Conservation (phyloP, 805 yeast species). For the Sugiyamaella smithiae region DNA sequence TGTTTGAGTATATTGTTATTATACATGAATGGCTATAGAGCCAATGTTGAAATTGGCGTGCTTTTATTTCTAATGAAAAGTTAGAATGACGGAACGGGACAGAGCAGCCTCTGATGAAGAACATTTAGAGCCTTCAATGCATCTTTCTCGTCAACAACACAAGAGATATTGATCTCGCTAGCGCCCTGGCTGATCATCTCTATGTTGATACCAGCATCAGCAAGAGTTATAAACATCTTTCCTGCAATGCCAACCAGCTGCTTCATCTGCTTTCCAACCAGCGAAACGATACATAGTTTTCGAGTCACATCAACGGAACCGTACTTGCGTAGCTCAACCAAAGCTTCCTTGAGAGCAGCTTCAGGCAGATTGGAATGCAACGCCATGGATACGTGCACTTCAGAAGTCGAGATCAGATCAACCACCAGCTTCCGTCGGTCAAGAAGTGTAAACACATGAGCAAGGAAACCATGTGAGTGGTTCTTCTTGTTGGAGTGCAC, state of each 20-base stretch:
- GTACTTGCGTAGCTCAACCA: slow-evolving; percentile 70
- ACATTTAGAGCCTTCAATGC: slow-evolving; percentile 82
- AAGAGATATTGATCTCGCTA: slow-evolving; percentile 93
- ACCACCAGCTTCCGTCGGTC: slow-evolving; percentile 85
- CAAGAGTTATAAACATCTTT: slow-evolving; percentile 90
- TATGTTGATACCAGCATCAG: slow-evolving; percentile 86
- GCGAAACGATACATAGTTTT: slow-evolving; percentile 84
- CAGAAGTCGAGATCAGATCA: slow-evolving; percentile 94
- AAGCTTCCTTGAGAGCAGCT: slow-evolving; percentile 66
- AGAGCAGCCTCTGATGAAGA: slow-evolving; percentile 71
- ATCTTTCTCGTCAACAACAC: slow-evolving; percentile 83
- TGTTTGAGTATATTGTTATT: too few species aligned
- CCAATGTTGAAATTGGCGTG: too few species aligned
- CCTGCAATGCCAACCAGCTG: slow-evolving; percentile 97
- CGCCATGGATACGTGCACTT: slow-evolving; percentile 98
- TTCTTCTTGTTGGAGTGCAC: slow-evolving; percentile 93
- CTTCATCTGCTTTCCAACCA: slow-evolving; percentile 97
- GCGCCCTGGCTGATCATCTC: slow-evolving; percentile 99
- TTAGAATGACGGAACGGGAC: too few species aligned
- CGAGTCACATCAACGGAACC: slow-evolving; percentile 89
- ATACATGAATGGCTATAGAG: too few species aligned
- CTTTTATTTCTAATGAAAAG: too few species aligned
- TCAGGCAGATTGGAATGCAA: slow-evolving; percentile 65
- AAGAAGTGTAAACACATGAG: slow-evolving; percentile 80
- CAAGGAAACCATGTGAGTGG: slow-evolving; percentile 91